phyloP scores from a whole-genome alignment of 2,329 filamentous ascomycete species.

The Aspergillus niger region DNA sequence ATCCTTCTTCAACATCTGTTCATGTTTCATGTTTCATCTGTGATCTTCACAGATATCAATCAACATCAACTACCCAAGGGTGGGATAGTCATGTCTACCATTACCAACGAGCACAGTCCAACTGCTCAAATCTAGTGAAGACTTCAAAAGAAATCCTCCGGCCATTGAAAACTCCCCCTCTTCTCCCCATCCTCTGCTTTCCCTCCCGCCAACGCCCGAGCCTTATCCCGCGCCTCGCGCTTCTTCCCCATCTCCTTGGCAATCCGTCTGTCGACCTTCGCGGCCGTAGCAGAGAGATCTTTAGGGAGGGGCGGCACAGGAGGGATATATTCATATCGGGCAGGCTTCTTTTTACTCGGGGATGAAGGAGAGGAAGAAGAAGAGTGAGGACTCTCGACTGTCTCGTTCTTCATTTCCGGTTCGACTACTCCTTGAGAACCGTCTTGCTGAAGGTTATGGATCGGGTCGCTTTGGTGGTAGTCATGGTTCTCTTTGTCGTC shows the following conservation, averaged over 20 bases:
- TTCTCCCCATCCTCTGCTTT: background rate
- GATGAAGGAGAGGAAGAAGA: constrained; percentile 15
- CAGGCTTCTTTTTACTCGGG: constrained; percentile 17
- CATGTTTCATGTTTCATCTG: no score
- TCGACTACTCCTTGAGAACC: no score
- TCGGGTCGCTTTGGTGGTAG: background rate
- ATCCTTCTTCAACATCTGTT: background rate
- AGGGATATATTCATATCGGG: constrained; percentile 37
- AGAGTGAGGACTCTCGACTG: constrained; percentile 1
- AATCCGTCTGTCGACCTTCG: constrained; percentile 27
- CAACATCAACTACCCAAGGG: no score
- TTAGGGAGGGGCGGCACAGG: constrained; percentile 45
- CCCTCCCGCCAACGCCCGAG: constrained; percentile 6
- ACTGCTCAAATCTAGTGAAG: background rate
- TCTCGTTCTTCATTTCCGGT: constrained; percentile 7
- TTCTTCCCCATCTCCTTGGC: constrained; percentile 28
- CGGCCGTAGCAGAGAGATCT: constrained; percentile 32
- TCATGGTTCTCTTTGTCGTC: constrained; percentile 21
- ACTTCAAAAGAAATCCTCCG: constrained; percentile 39
- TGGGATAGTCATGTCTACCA: background rate
- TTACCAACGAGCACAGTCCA: background rate
- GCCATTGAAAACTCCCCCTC: constrained; percentile 43
- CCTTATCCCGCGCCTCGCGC: constrained; percentile 8
- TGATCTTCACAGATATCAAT: no score
- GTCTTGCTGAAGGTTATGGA: constrained; percentile 11